Base-by-base conservation (phyloP, 1,139 yeast species). In the Saccharomyces hybrid region DNA sequence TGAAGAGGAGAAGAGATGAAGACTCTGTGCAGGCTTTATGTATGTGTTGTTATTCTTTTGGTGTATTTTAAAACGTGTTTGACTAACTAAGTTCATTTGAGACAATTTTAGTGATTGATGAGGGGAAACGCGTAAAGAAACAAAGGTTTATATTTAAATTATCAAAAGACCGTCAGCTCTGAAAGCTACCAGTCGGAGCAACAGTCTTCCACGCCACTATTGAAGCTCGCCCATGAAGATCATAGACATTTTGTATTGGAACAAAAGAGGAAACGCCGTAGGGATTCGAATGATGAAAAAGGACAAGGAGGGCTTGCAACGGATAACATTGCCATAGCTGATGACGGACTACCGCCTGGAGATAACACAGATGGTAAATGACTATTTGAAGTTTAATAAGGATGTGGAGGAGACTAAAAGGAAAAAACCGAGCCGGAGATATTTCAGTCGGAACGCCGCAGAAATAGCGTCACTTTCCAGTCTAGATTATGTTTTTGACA, bases 401-500 rank as follows among this genome's bases (percentile, higher is more conserved):
- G 50, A 56, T 26, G 51, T 48, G 41, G 53, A 59, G 4, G 60
- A 56, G 5, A 38, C 46, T 2, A 55, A 51, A 48, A 58, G 56
- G 53, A 60, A 66, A 38, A 64, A 64, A 54, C 65, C 67, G 3
- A 64, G 69, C 47, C 60, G 59, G 50, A 67, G 64, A 51, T 68
- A 66, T 53, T 62, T 57, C 28, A 51, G 51, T 11, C 62, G 61
- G n/a, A 51, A 47, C 2, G 51, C 59, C 4, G 59, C 61, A 3
- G 56, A 57, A 34, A 57, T 59, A 16, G 54, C 61, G 4, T 59
- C 60, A 60, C 55, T 68, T 16, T 68, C 76, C 24, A 75, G 76
- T n/a, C 76, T 80, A 16, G 96, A 87, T 41, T 91, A 88, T 62
- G 98, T 91, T 19, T 93, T 89, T 66, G 99, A 91, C 71, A 90